Evolutionary conservation across 2,329 filamentous ascomycete species (phyloP).

Genomic region (Cytospora mali): DNA sequence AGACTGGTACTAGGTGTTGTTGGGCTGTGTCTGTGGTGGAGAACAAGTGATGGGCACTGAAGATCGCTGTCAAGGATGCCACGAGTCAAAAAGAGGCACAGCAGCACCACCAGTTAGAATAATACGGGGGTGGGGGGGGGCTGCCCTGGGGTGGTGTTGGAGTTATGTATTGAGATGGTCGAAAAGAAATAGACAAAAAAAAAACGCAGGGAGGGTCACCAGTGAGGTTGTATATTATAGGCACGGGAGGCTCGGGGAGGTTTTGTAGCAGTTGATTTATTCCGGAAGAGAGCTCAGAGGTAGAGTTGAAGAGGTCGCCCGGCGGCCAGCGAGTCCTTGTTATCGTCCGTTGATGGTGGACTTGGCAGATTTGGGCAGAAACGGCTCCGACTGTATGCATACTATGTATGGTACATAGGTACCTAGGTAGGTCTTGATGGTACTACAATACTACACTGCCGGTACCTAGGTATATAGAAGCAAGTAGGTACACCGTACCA

Average conservation of each 20-base stretch:
- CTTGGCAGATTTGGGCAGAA: not conserved
- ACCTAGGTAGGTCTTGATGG: not conserved
- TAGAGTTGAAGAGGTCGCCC: not conserved
- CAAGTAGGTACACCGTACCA: too few species aligned
- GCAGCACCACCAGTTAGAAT: conserved; percentile 11
- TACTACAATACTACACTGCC: too few species aligned
- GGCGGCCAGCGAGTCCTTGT: not conserved
- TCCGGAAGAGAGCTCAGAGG: not conserved
- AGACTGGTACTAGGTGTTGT: conserved; percentile 3
- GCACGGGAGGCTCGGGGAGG: not conserved
- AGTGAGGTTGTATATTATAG: not conserved
- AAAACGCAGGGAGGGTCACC: too few species aligned
- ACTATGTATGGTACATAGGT: not conserved
- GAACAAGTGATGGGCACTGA: conserved; percentile 11
- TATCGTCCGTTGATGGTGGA: not conserved
- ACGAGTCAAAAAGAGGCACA: conserved; percentile 11
- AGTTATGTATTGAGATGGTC: not conserved
- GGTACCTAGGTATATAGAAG: too few species aligned
- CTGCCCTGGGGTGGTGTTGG: not conserved
- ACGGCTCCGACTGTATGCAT: not conserved
- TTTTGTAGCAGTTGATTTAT: not conserved
- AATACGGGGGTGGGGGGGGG: conserved; percentile 2
- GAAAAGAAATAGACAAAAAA: not conserved
- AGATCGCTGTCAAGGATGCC: conserved; percentile 19
- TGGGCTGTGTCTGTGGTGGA: conserved; percentile 11